These are phyloP conservation scores for Eimeria sp. DNA, from an alignment of 169 alveolate species.

Conservation along the genomic window DNA sequence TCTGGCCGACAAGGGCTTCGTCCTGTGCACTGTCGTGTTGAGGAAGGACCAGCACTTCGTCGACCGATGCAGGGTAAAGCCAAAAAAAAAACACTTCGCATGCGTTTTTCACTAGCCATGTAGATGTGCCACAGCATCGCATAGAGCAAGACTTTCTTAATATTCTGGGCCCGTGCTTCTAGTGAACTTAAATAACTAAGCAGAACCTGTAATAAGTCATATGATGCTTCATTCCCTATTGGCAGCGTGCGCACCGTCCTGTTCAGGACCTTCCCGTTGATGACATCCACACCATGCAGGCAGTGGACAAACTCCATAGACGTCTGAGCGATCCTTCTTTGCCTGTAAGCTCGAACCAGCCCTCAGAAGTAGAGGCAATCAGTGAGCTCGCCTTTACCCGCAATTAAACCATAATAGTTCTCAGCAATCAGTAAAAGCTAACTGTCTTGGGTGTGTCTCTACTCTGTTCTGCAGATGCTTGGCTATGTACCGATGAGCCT, in stretches of 20 bases:
- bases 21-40: constrained; percentile 50
- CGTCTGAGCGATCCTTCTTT: constrained; percentile 13
- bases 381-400: neutral
- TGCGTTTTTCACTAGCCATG: neutral
- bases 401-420: neutral
- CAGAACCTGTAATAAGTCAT: neutral
- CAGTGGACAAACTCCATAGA: neutral
- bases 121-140: neutral
- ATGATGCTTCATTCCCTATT: neutral
- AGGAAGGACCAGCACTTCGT: constrained; percentile 56
- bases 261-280: constrained; percentile 53
- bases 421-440: neutral
- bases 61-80: constrained; percentile 40
- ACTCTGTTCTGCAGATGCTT: constrained; percentile 37
- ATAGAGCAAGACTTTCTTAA: neutral
- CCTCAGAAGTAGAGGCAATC: neutral
- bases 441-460: neutral
- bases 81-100: neutral
- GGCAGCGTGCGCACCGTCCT: neutral
- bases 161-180: neutral
- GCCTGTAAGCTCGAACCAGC: constrained; percentile 16
- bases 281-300: constrained; percentile 62
- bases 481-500: constrained; percentile 55
- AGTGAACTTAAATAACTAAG: neutral
- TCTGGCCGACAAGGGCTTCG: constrained; percentile 54